Base-by-base conservation (phyloP, 441 rosid genomes). In the Adansonia madagascariensis region DNA sequence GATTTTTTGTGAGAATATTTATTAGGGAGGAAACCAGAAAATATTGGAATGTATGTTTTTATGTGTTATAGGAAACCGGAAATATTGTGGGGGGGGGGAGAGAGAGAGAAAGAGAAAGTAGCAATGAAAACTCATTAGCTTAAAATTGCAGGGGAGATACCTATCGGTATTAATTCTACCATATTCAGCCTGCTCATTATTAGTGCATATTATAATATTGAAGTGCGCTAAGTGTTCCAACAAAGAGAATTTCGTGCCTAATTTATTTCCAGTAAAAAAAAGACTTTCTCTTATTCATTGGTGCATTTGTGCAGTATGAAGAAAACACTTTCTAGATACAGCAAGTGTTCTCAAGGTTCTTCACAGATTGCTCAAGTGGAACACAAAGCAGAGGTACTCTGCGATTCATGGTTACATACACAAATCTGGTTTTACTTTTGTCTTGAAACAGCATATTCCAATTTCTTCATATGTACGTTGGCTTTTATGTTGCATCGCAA, bases 321-420 rank as follows among this genome's bases (percentile, higher is more conserved):
- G 89, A 85, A 80, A 82, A 95, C 91, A 39, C 90, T 95, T 79
- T 73, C 86, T 15, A 91, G 97, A 88, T 92, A 95, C 77, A 83
- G 80, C 44, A 91, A 90, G 75, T 85, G 90, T 79, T 56, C 27
- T 8, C 80, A 82, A 68, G 86, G 84, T 68, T 77, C 90, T 52
- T 75, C 92, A 52, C 97, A 86, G 81, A 80, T 84, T 56, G 69
- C 86, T 46, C 71, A 69, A 43, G 69, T 79, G 27, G 88, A 86
- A 68, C 75, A 74, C 85, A 88, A 86, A 82, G 55, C 79, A 56
- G 92, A 92, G 89, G 98, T 91, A 83, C 22, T 27, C 61, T 60
- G 61, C 59, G 49, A 59, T 49, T 46, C 60, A 4, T 53, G 20
- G 17, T 22, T 77, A 44, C 53, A 53, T 44, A 10, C 7, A 6